Percentiles rank a stretch among this genome's conserved stretches.
phyloP scores from a whole-genome alignment of 2,329 filamentous ascomycete species.

The Chaetomiaceae sp. region DNA sequence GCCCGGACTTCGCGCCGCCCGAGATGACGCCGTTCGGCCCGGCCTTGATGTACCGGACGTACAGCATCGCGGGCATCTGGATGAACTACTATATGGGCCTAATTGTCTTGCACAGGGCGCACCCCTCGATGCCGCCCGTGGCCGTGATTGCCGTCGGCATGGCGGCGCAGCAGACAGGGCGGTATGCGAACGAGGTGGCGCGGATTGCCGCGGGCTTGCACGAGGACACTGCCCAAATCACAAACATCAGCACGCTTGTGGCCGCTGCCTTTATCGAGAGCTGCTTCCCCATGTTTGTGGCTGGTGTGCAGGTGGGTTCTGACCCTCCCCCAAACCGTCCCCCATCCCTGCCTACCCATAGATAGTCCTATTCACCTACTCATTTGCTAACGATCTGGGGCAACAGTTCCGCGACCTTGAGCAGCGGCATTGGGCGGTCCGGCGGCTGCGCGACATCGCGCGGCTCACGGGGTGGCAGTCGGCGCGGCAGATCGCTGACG shows the following conservation, averaged over 20 bases:
- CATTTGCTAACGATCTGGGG: too few relatives aligned
- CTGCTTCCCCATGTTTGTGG: conserved; percentile 78
- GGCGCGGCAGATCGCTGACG: conserved; percentile 70
- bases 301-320: conserved; percentile 60
- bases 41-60: conserved; percentile 74
- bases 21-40: conserved; percentile 73
- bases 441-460: conserved; percentile 66
- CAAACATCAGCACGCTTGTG: conserved; percentile 66
- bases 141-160: conserved; percentile 81
- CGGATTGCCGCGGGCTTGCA: conserved; percentile 70
- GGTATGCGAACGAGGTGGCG: conserved; percentile 68
- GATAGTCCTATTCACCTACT: too few relatives aligned
- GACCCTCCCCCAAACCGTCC: too few relatives aligned
- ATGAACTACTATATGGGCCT: conserved; percentile 79
- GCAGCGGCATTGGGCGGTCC: conserved; percentile 74
- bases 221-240: conserved; percentile 45
- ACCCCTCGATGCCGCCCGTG: conserved; percentile 86
- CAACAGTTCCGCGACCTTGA: conserved; percentile 60
- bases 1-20: conserved; percentile 56
- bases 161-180: conserved; percentile 64
- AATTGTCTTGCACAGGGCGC: conserved; percentile 73
- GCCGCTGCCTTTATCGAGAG: conserved; percentile 79
- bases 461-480: conserved; percentile 83
- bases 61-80: conserved; percentile 83
- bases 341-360: too few relatives aligned